Evolutionary conservation across 441 rosid species (phyloP).

Genomic region (Pelargonium australe): DNA sequence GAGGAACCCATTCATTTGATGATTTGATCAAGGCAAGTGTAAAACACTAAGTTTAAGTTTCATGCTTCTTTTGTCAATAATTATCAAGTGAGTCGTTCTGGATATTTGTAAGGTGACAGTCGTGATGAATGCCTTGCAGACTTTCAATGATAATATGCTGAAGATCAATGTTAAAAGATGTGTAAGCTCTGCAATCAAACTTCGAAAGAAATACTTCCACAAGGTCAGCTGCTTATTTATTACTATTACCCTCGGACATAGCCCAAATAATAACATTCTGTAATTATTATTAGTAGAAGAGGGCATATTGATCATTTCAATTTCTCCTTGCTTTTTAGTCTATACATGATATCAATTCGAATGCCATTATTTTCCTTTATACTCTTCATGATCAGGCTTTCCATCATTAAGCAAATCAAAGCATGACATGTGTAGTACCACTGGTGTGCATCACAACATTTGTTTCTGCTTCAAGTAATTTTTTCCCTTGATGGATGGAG

Average conservation of each 20-base stretch:
- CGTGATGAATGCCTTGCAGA: conserved; percentile 37
- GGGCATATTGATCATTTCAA: not conserved
- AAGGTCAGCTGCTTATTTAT: conserved; percentile 44
- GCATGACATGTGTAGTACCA: not conserved
- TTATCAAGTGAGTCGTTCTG: not conserved
- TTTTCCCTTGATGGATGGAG: conserved; percentile 12
- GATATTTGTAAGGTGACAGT: conserved; percentile 5
- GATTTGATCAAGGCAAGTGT: conserved; percentile 82
- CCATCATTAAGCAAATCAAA: not conserved
- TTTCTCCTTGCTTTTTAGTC: not conserved
- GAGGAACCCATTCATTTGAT: conserved; percentile 76
- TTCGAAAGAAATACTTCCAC: conserved; percentile 73
- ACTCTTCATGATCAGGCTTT: not conserved
- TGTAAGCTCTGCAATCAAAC: conserved; percentile 63
- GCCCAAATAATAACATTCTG: not conserved
- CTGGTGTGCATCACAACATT: conserved; percentile 5
- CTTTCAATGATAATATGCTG: conserved; percentile 78
- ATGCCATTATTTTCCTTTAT: conserved; percentile 1
- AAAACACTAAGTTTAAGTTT: conserved; percentile 9
- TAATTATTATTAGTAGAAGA: not conserved
- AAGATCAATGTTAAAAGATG: conserved; percentile 70
- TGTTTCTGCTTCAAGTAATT: conserved; percentile 1
- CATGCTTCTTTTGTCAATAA: conserved; percentile 12
- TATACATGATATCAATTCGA: not conserved
- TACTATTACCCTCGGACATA: not conserved